Conservation (phyloP, 257 asterid genomes). For the Solanum appendiculatum region DNA sequence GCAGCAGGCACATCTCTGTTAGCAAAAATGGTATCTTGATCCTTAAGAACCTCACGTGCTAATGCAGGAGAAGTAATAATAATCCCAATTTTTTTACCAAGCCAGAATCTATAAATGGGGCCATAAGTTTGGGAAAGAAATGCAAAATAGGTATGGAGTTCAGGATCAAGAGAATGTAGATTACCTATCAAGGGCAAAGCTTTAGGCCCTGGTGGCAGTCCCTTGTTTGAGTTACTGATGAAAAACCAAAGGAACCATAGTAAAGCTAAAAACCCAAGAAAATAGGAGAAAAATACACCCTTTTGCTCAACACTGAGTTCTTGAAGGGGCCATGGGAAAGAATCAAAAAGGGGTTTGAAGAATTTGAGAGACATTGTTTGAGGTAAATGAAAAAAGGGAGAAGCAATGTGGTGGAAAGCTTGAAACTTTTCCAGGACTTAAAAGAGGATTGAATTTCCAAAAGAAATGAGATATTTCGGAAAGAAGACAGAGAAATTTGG, state of each 20-base stretch:
- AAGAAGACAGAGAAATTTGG: background rate
- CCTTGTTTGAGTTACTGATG: background rate
- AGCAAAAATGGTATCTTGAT: slow-evolving; percentile 54
- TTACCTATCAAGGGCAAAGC: slow-evolving; percentile 59
- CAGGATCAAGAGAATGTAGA: slow-evolving; percentile 67
- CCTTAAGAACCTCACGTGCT: slow-evolving; percentile 49
- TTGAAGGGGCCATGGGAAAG: background rate
- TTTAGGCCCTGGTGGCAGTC: slow-evolving; percentile 51
- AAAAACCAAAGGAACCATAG: slow-evolving; percentile 16
- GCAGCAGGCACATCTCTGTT: slow-evolving; percentile 70
- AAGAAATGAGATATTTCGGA: background rate
- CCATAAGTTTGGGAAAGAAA: slow-evolving; percentile 37
- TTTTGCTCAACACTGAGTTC: background rate
- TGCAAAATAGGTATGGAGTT: slow-evolving; percentile 51
- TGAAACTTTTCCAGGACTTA: background rate
- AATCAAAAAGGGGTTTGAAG: background rate
- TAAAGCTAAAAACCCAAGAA: slow-evolving; percentile 17
- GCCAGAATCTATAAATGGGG: slow-evolving; percentile 44
- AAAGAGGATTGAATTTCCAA: background rate
- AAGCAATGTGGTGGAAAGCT: background rate
- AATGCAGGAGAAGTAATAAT: slow-evolving; percentile 45
- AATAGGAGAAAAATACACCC: slow-evolving; percentile 2
- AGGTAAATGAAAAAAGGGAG: background rate
- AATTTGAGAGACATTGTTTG: background rate
- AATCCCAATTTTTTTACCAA: slow-evolving; percentile 45